Conservation (phyloP, 495 filamentous ascomycete species). For the Neurospora sp. region DNA sequence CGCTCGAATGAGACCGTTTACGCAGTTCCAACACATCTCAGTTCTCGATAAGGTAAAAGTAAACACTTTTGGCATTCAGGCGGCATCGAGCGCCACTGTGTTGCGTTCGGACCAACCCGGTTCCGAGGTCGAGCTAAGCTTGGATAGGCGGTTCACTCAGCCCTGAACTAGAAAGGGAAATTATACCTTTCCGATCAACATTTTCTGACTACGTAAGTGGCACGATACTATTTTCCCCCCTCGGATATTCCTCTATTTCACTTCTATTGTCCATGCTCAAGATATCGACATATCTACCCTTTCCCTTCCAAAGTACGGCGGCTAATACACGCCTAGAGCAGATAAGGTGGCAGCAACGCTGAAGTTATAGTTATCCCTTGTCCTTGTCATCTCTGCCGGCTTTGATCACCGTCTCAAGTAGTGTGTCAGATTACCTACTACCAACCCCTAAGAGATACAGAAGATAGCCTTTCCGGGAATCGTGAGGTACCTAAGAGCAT, state of each 20-base stretch:
- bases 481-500: not conserved
- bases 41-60: not conserved
- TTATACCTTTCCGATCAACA: constrained; percentile 1
- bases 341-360: not conserved
- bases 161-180: not conserved
- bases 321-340: not conserved
- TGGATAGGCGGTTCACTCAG: not conserved
- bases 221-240: not conserved
- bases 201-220: not conserved
- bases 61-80: not conserved
- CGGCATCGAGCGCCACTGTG: not conserved
- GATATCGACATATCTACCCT: not conserved
- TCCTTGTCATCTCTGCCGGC: not conserved
- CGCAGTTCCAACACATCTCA: not conserved
- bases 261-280: not conserved
- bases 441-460: not conserved
- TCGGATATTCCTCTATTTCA: not conserved
- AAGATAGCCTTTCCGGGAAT: not conserved
- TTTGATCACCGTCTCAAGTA: not conserved
- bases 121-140: not conserved
- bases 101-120: not conserved
- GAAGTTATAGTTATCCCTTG: not conserved
- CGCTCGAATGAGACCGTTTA: not conserved
- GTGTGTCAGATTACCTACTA: not conserved
- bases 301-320: not conserved